A percentile compares a stretch with the other conserved stretches of the same genome.
phyloP scores from a whole-genome alignment of 2,329 filamentous ascomycete species.

The Cordyceps cicadae region DNA sequence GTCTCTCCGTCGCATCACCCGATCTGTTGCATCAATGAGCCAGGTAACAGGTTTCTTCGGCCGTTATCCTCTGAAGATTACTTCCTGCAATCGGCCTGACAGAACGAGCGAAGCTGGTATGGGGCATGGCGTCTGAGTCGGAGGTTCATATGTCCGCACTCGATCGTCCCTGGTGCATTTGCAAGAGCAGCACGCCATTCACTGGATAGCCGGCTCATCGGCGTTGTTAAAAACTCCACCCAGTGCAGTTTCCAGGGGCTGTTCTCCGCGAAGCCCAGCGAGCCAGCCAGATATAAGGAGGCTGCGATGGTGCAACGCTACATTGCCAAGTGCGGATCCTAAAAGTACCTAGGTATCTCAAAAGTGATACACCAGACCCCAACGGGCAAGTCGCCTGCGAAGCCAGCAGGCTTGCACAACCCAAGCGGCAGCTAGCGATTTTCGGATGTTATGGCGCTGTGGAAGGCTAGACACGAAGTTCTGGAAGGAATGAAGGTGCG shows the following conservation, averaged over 20 bases:
- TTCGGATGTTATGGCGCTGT: background rate
- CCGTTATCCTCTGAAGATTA: background rate
- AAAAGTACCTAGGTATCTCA: too few relatives aligned
- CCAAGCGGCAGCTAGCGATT: background rate
- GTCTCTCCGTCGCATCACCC: constrained; percentile 6
- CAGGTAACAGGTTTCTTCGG: background rate
- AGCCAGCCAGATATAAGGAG: background rate
- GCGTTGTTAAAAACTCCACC: background rate
- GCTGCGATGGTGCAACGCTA: background rate
- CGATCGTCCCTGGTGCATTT: background rate
- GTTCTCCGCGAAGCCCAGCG: background rate
- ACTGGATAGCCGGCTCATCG: constrained; percentile 3
- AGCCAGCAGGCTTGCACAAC: background rate
- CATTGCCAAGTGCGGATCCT: background rate
- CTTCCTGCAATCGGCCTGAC: too few relatives aligned
- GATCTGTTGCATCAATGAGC: background rate
- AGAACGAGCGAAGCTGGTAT: background rate
- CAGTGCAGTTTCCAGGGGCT: constrained; percentile 1
- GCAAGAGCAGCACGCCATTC: background rate
- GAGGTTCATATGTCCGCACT: background rate
- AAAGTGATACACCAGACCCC: background rate
- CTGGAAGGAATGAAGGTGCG: background rate
- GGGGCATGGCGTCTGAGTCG: background rate
- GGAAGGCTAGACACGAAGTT: background rate
- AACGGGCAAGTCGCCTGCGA: background rate